Evolutionary conservation across 2,329 filamentous ascomycete species (phyloP), one percentile per base, ranked within the genome.

Genomic region (Phaeomoniella chlamydospora): DNA sequence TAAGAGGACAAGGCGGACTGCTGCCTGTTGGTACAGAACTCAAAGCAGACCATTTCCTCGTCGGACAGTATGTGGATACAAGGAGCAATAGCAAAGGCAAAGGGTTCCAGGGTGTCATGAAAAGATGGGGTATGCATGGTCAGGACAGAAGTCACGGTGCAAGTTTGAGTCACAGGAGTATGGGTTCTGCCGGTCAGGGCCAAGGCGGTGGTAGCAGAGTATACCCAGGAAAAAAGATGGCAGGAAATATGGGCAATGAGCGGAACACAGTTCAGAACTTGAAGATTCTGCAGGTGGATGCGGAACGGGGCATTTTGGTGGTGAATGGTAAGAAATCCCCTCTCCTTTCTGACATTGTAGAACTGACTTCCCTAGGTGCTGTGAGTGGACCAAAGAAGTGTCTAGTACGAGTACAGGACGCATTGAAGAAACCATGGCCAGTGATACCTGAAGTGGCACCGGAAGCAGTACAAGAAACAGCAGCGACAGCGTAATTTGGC

Each of bases 81-180:
- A 72, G 78, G 50, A 79, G 77, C 34, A 74, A 80, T 52, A 80
- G 76, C 48, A 74, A 83, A 54, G 90, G 90, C 36, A 88, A 85
- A 73, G 90, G 90, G 5, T 98, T 94, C 56, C 84, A 81, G 6
- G 90, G 90, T 71, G 90, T 84, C 46, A 98, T 98, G 90, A 98
- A 98, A 75, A 72, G 83, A 48, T 83, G 88, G 64, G 86, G 86
- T 19, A 96, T 90, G 60, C 58, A 67, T 18, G 90, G 90, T 49
- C 90, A 98, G 65, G 80, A 77, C 47, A 83, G 85, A 39, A 87
- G 79, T 49, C 90, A 98, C 72, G 90, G 90, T 71, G 88, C 92
- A 63, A 94, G 87, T 53, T 77, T 86, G 64, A 86, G 84, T 52
- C 90, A 98, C 69, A 74, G 90, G 52, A 82, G 82, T 17, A 83